A percentile compares a stretch with the other conserved stretches of the same genome.
Evolutionary conservation across 176 grass and related monocot genomes (phyloP).

Genomic region (Oryza nivara): DNA sequence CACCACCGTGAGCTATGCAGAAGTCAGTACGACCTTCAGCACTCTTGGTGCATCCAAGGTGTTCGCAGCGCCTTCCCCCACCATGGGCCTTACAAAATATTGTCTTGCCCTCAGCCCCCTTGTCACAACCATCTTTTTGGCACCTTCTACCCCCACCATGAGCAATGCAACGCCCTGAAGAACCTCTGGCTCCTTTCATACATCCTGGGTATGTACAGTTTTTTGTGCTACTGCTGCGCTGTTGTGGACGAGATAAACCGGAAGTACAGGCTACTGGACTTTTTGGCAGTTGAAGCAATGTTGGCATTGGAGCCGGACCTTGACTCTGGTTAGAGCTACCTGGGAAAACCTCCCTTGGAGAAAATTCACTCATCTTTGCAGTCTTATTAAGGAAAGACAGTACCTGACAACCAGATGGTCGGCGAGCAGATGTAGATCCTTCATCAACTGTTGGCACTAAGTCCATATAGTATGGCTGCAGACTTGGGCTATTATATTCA

Average conservation of each 20-base stretch:
- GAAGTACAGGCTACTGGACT: conserved; percentile 56
- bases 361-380: conserved; percentile 31
- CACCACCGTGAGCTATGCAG: conserved; percentile 85
- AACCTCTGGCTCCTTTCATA: conserved; percentile 81
- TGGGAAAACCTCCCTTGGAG: conserved; percentile 23
- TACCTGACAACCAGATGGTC: conserved; percentile 65
- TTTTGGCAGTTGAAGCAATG: conserved; percentile 33
- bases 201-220: conserved; percentile 69
- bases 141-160: conserved; percentile 89
- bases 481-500: conserved; percentile 33
- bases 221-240: conserved; percentile 55
- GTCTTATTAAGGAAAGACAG: conserved; percentile 53
- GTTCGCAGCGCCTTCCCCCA: conserved; percentile 68
- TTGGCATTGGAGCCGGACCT: conserved; percentile 32
- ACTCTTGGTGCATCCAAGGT: conserved; percentile 84
- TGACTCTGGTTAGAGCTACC: conserved; percentile 27
- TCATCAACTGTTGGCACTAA: conserved; percentile 71
- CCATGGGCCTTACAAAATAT: conserved; percentile 93
- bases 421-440: conserved; percentile 83
- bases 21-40: conserved; percentile 81
- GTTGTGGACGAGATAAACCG: conserved; percentile 36
- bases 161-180: conserved; percentile 79
- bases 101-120: conserved; percentile 88
- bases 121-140: conserved; percentile 68
- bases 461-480: conserved; percentile 40